Percentiles rank a stretch among this genome's conserved stretches.
phyloP scores from a whole-genome alignment of 768 basidiomycete genomes.

The Gelatoporia subvermispora region DNA sequence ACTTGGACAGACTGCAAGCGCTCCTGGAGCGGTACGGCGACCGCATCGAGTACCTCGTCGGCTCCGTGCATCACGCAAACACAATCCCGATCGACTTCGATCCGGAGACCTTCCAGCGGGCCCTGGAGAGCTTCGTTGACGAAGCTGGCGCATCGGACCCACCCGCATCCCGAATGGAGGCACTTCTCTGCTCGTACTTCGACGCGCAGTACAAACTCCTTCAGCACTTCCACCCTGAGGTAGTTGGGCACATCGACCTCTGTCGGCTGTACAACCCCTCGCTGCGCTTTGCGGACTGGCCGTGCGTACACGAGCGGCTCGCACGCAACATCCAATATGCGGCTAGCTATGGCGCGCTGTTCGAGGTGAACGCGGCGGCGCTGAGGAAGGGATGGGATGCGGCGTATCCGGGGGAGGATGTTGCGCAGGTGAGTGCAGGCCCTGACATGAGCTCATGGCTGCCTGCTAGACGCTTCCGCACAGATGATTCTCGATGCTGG shows the following conservation, averaged over 20 bases:
- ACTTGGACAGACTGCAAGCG: slow-evolving; percentile 52
- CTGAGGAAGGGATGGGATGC: slow-evolving; percentile 87
- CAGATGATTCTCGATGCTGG: slow-evolving; percentile 67
- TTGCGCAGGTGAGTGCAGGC: slow-evolving; percentile 56
- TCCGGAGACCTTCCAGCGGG: slow-evolving; percentile 56
- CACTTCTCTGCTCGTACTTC: slow-evolving; percentile 68
- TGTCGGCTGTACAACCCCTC: slow-evolving; percentile 79
- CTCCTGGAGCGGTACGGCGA: slow-evolving; percentile 45
- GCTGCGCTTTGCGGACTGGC: slow-evolving; percentile 50
- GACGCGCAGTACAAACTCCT: slow-evolving; percentile 80
- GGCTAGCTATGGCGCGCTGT: slow-evolving; percentile 79
- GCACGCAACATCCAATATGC: slow-evolving; percentile 73
- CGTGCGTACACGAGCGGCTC: slow-evolving; percentile 57
- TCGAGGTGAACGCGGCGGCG: slow-evolving; percentile 91
- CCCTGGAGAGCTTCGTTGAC: slow-evolving; percentile 38
- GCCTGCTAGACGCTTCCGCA: not conserved
- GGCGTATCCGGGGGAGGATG: slow-evolving; percentile 78
- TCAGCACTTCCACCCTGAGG: slow-evolving; percentile 69
- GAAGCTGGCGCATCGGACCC: not conserved
- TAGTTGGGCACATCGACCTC: slow-evolving; percentile 92
- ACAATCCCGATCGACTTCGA: slow-evolving; percentile 92
- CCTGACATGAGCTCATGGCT: not conserved
- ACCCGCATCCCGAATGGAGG: slow-evolving; percentile 28
- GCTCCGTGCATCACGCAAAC: slow-evolving; percentile 89
- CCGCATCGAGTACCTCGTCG: slow-evolving; percentile 83